Evolutionary conservation across 2,329 filamentous ascomycete genomes (phyloP), one percentile per base, ranked within the genome.

Genomic region (Colletotrichum sidae): DNA sequence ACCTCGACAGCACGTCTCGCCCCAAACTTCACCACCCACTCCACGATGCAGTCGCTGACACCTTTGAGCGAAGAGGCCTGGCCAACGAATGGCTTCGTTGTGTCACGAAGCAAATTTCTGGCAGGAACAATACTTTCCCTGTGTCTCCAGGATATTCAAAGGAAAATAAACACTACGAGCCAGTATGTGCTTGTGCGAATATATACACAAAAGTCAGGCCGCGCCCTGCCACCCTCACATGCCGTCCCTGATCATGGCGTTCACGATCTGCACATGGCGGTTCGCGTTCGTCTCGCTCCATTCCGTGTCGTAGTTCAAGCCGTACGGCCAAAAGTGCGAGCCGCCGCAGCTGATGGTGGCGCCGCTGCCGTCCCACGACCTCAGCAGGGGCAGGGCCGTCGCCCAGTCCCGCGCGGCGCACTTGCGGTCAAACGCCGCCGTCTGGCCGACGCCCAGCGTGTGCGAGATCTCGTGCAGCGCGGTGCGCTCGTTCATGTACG

Each of bases 401-500:
- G 79, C 72, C 81, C 81, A 83, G 68, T 81, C 71, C 53, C 75
- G 72, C 1, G 78, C 72, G 2, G 75, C 74, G 68, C 81, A 83
- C 46, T 71, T 69, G 11, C 64, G 49, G 66, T 81, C 71, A 67
- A 83, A 83, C 7, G 75, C 76, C 8, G 71, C 69, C 4, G 80
- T 82, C 73, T 81, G 79, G 0, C 81, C 81, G n/a, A 83, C 73
- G 4, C 81, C 81, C 6, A 83, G 76, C 0, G 81, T 83, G 70
- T 83, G 81, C 4, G 80, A 70, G 51, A 82, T 81, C 75, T 83
- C 81, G 70, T 83, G 81, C 69, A 83, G 74, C 4, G 81, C 81
- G 2, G 81, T 83, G 11, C 81, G 79, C 71, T 83, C 79, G 47
- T 70, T 83, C 81, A 83, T 83, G 74, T 82, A 83, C 2, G 78